A percentile compares a stretch with the other conserved stretches of the same genome.
Conservation (phyloP, 2,329 filamentous ascomycete species). For the Fusarium marasasianum region DNA sequence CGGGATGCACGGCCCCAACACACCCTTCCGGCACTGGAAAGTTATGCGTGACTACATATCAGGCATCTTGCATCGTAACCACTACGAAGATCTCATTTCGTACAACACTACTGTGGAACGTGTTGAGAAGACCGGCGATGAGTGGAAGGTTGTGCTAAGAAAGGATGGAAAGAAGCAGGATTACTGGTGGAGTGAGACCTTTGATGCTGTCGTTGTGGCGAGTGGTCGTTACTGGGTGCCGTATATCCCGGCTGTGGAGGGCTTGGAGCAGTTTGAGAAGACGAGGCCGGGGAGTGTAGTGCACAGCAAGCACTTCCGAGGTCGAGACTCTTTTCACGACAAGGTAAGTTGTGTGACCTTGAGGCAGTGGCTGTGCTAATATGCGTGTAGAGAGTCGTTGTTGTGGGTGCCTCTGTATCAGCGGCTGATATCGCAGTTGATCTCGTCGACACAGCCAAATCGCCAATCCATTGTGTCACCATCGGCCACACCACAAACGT, state of each 20-base stretch:
- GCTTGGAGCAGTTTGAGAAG: conserved; percentile 58
- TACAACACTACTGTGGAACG: conserved; percentile 71
- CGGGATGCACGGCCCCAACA: conserved; percentile 60
- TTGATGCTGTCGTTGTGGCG: conserved; percentile 69
- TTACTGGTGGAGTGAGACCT: conserved; percentile 70
- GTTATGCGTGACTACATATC: conserved; percentile 66
- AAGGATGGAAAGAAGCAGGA: conserved; percentile 53
- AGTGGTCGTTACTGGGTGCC: conserved; percentile 70
- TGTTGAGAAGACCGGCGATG: conserved; percentile 58
- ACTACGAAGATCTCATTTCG: conserved; percentile 61
- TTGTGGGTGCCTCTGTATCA: conserved; percentile 72
- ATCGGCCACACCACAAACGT: conserved; percentile 59
- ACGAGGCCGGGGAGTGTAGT: conserved; percentile 59
- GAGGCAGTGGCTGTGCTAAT: not conserved
- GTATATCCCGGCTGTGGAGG: conserved; percentile 61
- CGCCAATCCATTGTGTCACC: conserved; percentile 61
- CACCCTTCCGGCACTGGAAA: conserved; percentile 70
- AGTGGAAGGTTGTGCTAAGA: conserved; percentile 63
- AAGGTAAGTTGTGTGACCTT: conserved; percentile 50
- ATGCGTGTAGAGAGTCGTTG: conserved; percentile 60
- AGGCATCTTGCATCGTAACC: conserved; percentile 59
- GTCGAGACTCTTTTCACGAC: conserved; percentile 53
- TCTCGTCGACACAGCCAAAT: conserved; percentile 55
- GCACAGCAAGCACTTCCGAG: conserved; percentile 65
- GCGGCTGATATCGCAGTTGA: conserved; percentile 69